These are phyloP conservation scores for Chaetoscypha palmicola DNA, from an alignment of 2,329 filamentous ascomycete genomes.

Conservation along the genomic window DNA sequence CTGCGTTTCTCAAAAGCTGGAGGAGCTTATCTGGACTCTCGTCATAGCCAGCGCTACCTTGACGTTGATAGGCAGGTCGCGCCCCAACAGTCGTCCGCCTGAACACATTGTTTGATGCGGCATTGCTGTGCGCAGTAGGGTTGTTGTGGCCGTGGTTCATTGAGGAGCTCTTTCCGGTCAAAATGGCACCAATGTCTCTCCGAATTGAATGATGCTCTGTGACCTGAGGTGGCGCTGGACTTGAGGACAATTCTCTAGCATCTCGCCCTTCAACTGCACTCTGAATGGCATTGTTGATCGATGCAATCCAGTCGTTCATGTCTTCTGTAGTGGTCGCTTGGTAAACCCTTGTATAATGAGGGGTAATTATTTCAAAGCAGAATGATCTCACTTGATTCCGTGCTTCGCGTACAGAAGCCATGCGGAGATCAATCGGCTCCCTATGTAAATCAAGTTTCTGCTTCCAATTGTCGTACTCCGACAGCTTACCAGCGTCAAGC, in stretches of 20 bases:
- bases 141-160: constrained; percentile 41
- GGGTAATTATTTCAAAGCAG: constrained; percentile 97
- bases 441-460: constrained; percentile 94
- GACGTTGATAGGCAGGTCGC: constrained; percentile 64
- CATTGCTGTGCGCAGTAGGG: constrained; percentile 42
- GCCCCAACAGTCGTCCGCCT: constrained; percentile 89
- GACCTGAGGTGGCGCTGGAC: constrained; percentile 29
- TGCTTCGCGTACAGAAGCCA: constrained; percentile 94
- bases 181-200: constrained; percentile 83
- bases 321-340: constrained; percentile 97
- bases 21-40: constrained; percentile 81
- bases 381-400: constrained; percentile 91
- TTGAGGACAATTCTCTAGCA: constrained; percentile 45
- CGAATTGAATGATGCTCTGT: constrained; percentile 48
- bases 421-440: constrained; percentile 93
- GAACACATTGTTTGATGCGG: constrained; percentile 52
- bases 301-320: constrained; percentile 92
- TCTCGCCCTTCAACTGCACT: constrained; percentile 84
- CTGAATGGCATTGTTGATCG: constrained; percentile 95
- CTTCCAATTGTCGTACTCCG: constrained; percentile 99
- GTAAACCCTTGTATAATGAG: constrained; percentile 91
- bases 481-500: constrained; percentile 89
- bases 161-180: constrained; percentile 86
- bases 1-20: constrained; percentile 78
- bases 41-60: constrained; percentile 65